Base-by-base conservation (phyloP, 768 basidiomycete genomes). In the Mycena vitilis region DNA sequence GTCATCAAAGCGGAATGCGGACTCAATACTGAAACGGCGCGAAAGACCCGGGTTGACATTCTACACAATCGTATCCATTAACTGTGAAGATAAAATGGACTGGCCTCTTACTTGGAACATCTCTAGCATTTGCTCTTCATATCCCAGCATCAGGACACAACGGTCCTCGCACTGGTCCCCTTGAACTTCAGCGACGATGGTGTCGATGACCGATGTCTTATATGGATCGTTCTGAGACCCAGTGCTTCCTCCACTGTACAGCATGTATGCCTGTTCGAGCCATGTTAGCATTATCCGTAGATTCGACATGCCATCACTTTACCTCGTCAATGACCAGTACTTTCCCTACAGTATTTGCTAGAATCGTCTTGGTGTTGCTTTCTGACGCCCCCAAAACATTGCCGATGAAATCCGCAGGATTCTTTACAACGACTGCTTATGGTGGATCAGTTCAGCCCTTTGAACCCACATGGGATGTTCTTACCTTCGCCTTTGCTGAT, bases 251-350 rank as follows among this genome's bases (percentile, higher is more conserved):
- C 84, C 85, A n/a, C 82, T 81, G 67, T 91, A 88, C 9, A 92
- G 78, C 88, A 89, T 89, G 70, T 87, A 92, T 5, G 91, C 91
- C 91, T 91, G 66, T 40, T 48, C 22, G 38, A 47, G 37, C 9
- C 15, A 7, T 2, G 40, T 54, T 2, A 40, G 18, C 40, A 15
- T 8, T 44, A 20, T 45, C 18, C 18, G 44, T 45, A 4, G 18
- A 45, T 7, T 7, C 44, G 13, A 45, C 13, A 70, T 8, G 22
- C 0, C 42, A 16, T 38, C 75, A 30, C 30, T 30, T 57, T 65
- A 83, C 90, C 84, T 92, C 91, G 68, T 92, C 91, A 47, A 92
- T 92, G 15, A 92, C 85, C 48, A 92, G 77, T 0, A 92, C 88
- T 72, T 92, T 92, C 16, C 91, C 91, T 2, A 85, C 80, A 0